These are phyloP conservation scores for Teratosphaeria destructans DNA, from an alignment of 2,329 filamentous ascomycete species.

Conservation along the genomic window DNA sequence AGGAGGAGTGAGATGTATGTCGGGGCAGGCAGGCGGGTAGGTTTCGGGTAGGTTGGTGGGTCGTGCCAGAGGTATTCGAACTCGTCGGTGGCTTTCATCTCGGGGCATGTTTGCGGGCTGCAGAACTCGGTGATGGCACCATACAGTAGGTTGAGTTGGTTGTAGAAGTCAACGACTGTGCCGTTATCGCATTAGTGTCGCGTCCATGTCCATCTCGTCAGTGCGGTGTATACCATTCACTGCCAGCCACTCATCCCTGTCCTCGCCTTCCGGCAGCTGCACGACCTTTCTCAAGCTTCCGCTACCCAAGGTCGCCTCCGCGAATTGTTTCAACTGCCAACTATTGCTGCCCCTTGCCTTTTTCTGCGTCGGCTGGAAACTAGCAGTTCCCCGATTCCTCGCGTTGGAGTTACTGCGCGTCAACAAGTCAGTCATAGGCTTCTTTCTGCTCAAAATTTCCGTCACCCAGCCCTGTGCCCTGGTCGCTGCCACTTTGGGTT, in stretches of 20 bases:
- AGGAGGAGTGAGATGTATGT: constrained; percentile 98
- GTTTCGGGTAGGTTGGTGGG: constrained; percentile 82
- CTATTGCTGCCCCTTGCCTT: constrained; percentile 76
- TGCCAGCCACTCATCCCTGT: constrained; percentile 95
- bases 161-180: constrained; percentile 98
- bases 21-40: constrained; percentile 95
- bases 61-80: constrained; percentile 99
- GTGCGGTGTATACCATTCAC: constrained; percentile 63
- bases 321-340: constrained; percentile 95
- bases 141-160: constrained; percentile 98
- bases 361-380: constrained; percentile 73
- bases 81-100: constrained; percentile 99
- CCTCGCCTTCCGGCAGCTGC: constrained; percentile 91
- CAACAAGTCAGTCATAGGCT: constrained; percentile 25
- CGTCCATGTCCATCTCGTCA: neutral
- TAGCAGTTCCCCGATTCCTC: constrained; percentile 64
- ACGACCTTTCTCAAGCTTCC: constrained; percentile 94
- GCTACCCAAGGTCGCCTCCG: constrained; percentile 89
- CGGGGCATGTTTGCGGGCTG: constrained; percentile 89
- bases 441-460: constrained; percentile 14
- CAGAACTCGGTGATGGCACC: constrained; percentile 99
- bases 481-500: constrained; percentile 1
- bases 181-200: neutral
- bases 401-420: constrained; percentile 28
- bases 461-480: constrained; percentile 6